Conservation (phyloP, 2,329 filamentous ascomycete genomes). For the Teratosphaeriaceae sp. region DNA sequence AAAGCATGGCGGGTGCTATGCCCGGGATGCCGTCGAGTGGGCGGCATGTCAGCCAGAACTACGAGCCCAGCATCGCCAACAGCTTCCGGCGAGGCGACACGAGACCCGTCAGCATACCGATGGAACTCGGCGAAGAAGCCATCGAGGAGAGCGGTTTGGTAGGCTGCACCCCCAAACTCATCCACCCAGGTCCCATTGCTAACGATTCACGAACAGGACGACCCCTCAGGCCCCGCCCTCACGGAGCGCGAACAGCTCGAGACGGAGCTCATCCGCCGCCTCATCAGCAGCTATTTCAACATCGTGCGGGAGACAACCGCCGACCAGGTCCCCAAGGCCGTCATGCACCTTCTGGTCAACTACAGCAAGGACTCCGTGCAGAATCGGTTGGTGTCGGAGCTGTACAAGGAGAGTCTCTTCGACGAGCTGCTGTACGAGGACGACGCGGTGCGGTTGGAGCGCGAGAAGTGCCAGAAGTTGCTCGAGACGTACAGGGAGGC, state of each 20-base stretch:
- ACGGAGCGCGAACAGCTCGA: slow-evolving; percentile 96
- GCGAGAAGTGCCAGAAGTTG: slow-evolving; percentile 96
- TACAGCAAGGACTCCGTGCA: slow-evolving; percentile 98
- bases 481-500: slow-evolving; percentile 95
- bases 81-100: slow-evolving; percentile 67
- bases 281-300: slow-evolving; percentile 98
- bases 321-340: slow-evolving; percentile 95
- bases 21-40: slow-evolving; percentile 34
- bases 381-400: slow-evolving; percentile 88
- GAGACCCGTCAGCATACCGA: slow-evolving; percentile 19
- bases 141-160: slow-evolving; percentile 50
- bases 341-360: slow-evolving; percentile 98
- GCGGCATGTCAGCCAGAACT: slow-evolving; percentile 70
- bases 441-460: slow-evolving; percentile 92
- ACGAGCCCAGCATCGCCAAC: slow-evolving; percentile 75
- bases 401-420: slow-evolving; percentile 89
- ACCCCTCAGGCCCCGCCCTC: slow-evolving; percentile 56
- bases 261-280: slow-evolving; percentile 89
- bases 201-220: slow-evolving; percentile 15
- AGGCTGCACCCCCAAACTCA: slow-evolving; percentile 8
- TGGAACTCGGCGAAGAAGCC: slow-evolving; percentile 21
- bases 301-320: slow-evolving; percentile 98
- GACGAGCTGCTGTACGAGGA: slow-evolving; percentile 95
- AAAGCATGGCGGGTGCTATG: slow-evolving; percentile 30
- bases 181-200: background rate